phyloP scores from a whole-genome alignment of 768 basidiomycete species.

The Mrakia gelida region DNA sequence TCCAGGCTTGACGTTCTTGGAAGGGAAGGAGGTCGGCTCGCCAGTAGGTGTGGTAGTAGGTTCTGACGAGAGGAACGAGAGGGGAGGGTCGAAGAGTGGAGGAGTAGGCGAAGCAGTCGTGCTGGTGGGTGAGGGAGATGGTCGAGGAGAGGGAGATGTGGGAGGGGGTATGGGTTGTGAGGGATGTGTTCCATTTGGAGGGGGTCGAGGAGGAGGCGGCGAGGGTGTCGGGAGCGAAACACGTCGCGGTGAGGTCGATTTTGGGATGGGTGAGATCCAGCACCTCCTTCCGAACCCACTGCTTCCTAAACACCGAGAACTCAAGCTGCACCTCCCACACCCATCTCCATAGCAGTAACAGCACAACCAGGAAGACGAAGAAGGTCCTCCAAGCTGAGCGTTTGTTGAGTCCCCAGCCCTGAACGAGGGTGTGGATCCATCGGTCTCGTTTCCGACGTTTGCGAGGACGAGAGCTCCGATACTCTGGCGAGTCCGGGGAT shows the following conservation, averaged over 20 bases:
- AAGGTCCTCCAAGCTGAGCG: neutral
- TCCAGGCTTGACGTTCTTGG: slow-evolving; percentile 74
- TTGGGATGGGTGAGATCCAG: slow-evolving; percentile 53
- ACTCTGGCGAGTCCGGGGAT: slow-evolving; percentile 16
- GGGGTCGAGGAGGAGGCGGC: slow-evolving; percentile 35
- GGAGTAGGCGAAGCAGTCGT: slow-evolving; percentile 92
- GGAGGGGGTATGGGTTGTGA: neutral
- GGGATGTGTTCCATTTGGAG: slow-evolving; percentile 38
- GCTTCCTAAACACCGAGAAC: slow-evolving; percentile 67
- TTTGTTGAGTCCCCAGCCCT: slow-evolving; percentile 4
- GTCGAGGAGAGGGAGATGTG: slow-evolving; percentile 73
- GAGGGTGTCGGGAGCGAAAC: slow-evolving; percentile 62
- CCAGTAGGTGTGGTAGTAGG: slow-evolving; percentile 91
- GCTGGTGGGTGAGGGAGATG: slow-evolving; percentile 66
- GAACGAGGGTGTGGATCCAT: neutral
- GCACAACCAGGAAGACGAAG: slow-evolving; percentile 47
- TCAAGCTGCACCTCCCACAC: slow-evolving; percentile 74
- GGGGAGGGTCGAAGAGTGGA: slow-evolving; percentile 60
- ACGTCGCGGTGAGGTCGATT: slow-evolving; percentile 51
- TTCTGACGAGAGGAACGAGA: slow-evolving; percentile 21
- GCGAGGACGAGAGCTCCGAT: neutral
- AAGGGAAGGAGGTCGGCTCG: slow-evolving; percentile 79
- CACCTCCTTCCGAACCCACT: slow-evolving; percentile 73
- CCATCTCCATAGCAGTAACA: slow-evolving; percentile 54
- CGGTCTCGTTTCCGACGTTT: slow-evolving; percentile 8